These are phyloP conservation scores for Eutrema heterophyllum DNA, from an alignment of 345 rosid species.

Conservation along the genomic window DNA sequence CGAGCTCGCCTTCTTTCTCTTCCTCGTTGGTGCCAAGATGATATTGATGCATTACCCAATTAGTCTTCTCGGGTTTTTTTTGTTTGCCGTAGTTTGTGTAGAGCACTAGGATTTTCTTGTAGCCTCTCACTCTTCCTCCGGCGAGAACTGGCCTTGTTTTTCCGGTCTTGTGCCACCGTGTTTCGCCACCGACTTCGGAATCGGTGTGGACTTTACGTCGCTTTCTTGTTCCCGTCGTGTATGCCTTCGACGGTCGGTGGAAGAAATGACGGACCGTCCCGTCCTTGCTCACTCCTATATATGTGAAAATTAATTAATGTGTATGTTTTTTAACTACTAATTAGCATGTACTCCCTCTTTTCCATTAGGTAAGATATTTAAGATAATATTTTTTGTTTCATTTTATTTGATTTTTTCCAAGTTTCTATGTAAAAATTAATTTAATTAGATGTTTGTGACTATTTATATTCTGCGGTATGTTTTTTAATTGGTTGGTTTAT, in stretches of 20 bases:
- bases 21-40: conserved; percentile 88
- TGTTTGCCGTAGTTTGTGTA: conserved; percentile 96
- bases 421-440: no score
- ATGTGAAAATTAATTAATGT: not conserved
- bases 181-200: conserved; percentile 63
- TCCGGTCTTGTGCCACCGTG: conserved; percentile 98
- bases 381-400: no score
- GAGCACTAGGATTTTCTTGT: conserved; percentile 90
- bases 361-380: no score
- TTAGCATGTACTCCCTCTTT: no score
- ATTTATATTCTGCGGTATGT: no score
- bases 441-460: no score
- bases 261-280: conserved; percentile 95
- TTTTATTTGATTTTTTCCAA: no score
- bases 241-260: conserved; percentile 97
- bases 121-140: conserved; percentile 63
- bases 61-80: conserved; percentile 90
- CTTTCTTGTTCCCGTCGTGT: conserved; percentile 94
- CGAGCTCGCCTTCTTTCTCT: conserved; percentile 94
- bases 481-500: no score
- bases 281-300: conserved; percentile 70
- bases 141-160: conserved; percentile 78
- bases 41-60: conserved; percentile 99
- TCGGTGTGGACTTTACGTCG: conserved; percentile 87
- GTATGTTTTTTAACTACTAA: not conserved